These are phyloP conservation scores for Sarocladiaceae sp. DNA, from an alignment of 2,329 filamentous ascomycete genomes.

Conservation along the genomic window DNA sequence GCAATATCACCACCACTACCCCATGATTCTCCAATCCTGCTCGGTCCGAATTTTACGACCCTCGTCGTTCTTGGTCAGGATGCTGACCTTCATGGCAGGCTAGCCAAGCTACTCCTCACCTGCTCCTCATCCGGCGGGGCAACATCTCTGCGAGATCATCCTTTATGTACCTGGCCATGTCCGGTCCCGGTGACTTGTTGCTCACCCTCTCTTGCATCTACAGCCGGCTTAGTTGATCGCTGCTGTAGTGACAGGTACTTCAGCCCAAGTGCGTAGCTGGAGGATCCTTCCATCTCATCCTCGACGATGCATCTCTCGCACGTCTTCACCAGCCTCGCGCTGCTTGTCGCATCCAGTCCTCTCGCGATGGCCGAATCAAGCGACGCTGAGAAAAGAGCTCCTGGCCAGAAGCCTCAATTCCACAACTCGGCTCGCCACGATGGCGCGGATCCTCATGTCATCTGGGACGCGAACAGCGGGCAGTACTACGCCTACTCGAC, in stretches of 20 bases:
- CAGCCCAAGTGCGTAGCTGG: not conserved
- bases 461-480: conserved; percentile 22
- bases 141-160: too few species aligned
- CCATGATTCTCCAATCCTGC: not conserved
- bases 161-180: not conserved
- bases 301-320: not conserved
- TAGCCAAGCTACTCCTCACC: too few species aligned
- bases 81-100: conserved; percentile 1
- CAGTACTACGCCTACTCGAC: conserved; percentile 30
- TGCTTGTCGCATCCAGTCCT: conserved; percentile 1
- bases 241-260: too few species aligned
- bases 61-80: too few species aligned
- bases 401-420: conserved; percentile 20
- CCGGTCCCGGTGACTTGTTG: not conserved
- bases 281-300: not conserved
- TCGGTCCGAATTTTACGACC: conserved; percentile 1
- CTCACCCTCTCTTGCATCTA: not conserved
- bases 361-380: conserved; percentile 1
- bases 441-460: conserved; percentile 25
- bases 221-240: not conserved
- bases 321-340: conserved; percentile 3
- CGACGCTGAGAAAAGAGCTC: not conserved
- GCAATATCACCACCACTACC: too few species aligned
- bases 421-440: conserved; percentile 26
- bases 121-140: not conserved